Conservation (phyloP, 2,329 filamentous ascomycete species). For the Aaosphaeria pasadenensis region DNA sequence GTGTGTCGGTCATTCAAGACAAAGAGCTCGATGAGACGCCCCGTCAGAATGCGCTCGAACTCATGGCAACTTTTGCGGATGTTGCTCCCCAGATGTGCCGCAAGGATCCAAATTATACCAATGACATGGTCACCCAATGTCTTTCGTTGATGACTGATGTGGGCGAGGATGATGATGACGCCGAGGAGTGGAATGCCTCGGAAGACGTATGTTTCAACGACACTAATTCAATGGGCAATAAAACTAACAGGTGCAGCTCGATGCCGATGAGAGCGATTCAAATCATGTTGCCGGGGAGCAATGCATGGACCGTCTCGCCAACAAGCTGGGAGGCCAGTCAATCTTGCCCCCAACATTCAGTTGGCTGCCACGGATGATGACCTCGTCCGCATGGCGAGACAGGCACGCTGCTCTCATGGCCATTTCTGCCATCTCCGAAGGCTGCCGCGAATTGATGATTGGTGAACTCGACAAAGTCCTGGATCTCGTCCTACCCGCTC, state of each 20-base stretch:
- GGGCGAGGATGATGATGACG: slow-evolving; percentile 90
- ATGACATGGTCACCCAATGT: slow-evolving; percentile 98
- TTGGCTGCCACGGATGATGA: slow-evolving; percentile 98
- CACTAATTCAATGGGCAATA: background rate
- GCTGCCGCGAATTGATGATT: slow-evolving; percentile 93
- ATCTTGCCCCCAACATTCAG: slow-evolving; percentile 91
- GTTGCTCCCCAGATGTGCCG: slow-evolving; percentile 92
- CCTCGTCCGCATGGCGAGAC: slow-evolving; percentile 89
- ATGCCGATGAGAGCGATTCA: slow-evolving; percentile 91
- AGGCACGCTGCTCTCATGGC: slow-evolving; percentile 97
- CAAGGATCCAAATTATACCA: slow-evolving; percentile 87
- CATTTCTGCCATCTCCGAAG: slow-evolving; percentile 96
- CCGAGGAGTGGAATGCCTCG: slow-evolving; percentile 84
- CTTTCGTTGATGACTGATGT: slow-evolving; percentile 98
- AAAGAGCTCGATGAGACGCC: slow-evolving; percentile 90
- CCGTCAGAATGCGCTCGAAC: slow-evolving; percentile 89
- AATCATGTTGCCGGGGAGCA: slow-evolving; percentile 98
- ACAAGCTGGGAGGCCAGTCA: slow-evolving; percentile 93
- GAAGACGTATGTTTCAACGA: slow-evolving; percentile 68
- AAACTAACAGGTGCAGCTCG: slow-evolving; percentile 60
- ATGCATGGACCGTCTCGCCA: slow-evolving; percentile 95
- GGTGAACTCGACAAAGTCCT: slow-evolving; percentile 91
- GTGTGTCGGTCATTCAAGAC: slow-evolving; percentile 88
- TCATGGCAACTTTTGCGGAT: slow-evolving; percentile 98
- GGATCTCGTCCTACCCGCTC: slow-evolving; percentile 87